A percentile compares a stretch with the other conserved stretches of the same genome.
phyloP scores from a whole-genome alignment of 2,329 filamentous ascomycete species.

The Colletotrichum sp. region DNA sequence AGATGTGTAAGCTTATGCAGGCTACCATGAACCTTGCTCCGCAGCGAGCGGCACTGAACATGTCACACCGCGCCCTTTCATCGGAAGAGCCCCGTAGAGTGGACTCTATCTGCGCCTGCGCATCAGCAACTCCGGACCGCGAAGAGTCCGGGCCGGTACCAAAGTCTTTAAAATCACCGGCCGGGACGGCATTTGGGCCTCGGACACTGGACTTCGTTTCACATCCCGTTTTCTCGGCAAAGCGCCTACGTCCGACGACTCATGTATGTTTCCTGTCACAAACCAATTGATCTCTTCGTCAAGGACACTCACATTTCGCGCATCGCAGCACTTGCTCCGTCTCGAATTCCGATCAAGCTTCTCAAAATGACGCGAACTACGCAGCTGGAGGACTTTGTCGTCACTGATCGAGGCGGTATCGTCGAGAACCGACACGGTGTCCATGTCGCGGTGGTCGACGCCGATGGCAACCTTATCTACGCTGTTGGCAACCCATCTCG shows the following conservation, averaged over 20 bases:
- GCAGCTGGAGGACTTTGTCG: slow-evolving; percentile 32
- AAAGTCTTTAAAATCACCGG: background rate
- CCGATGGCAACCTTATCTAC: slow-evolving; percentile 40
- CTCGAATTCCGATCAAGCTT: background rate
- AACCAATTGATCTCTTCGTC: background rate
- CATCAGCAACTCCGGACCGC: background rate
- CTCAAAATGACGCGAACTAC: background rate
- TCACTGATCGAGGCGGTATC: slow-evolving; percentile 41
- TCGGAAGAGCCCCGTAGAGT: background rate
- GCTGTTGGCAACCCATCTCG: slow-evolving; percentile 44
- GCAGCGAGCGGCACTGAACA: background rate
- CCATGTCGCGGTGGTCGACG: slow-evolving; percentile 46
- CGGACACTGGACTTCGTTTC: background rate
- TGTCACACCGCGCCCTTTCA: background rate
- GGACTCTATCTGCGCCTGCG: background rate
- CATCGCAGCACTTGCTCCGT: background rate
- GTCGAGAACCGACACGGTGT: slow-evolving; percentile 49
- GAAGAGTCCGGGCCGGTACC: background rate
- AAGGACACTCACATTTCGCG: background rate
- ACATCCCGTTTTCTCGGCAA: background rate
- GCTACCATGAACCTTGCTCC: background rate
- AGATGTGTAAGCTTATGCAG: background rate
- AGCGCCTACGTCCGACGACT: background rate
- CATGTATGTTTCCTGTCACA: background rate
- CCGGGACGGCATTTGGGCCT: background rate